Conservation (phyloP, 2,329 filamentous ascomycete genomes). For the Neofusicoccum umdonicola region DNA sequence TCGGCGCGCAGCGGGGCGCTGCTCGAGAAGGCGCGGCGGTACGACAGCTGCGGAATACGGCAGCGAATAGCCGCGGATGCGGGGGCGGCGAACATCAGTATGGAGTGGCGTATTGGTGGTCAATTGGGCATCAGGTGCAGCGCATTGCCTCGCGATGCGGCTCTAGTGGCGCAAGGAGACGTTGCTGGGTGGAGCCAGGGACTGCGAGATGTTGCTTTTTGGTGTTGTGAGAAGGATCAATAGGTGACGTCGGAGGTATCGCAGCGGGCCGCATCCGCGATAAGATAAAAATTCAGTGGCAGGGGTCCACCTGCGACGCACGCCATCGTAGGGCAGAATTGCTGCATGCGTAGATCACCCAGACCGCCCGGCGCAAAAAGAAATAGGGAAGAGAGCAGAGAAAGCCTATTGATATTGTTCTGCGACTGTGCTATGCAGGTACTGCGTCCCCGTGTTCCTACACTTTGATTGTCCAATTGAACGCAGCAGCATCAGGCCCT, state of each 20-base stretch:
- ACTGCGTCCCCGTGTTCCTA: not conserved
- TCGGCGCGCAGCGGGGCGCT: slow-evolving; percentile 42
- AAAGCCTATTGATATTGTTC: not conserved
- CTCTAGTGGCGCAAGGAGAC: not conserved
- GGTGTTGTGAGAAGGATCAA: not conserved
- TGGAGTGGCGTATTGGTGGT: not conserved
- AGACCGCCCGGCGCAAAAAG: not conserved
- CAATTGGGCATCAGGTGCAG: not conserved
- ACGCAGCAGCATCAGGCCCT: not conserved
- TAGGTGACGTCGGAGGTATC: not conserved
- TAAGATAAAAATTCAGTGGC: slow-evolving; percentile 5
- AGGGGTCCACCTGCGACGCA: not conserved
- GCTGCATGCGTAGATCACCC: slow-evolving; percentile 10
- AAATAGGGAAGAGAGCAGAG: not conserved
- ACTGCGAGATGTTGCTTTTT: slow-evolving; percentile 6
- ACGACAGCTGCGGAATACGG: not conserved
- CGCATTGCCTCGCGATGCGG: not conserved
- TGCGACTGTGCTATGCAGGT: not conserved
- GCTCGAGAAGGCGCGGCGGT: slow-evolving; percentile 4
- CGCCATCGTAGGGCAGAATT: slow-evolving; percentile 14
- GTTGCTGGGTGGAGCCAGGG: not conserved
- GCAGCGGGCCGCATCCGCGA: not conserved
- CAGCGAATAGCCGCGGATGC: not conserved
- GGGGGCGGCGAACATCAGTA: not conserved
- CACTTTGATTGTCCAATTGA: not conserved